Evolutionary conservation across 2,329 filamentous ascomycete genomes (phyloP).

Genomic region (Emmonsia crescens): DNA sequence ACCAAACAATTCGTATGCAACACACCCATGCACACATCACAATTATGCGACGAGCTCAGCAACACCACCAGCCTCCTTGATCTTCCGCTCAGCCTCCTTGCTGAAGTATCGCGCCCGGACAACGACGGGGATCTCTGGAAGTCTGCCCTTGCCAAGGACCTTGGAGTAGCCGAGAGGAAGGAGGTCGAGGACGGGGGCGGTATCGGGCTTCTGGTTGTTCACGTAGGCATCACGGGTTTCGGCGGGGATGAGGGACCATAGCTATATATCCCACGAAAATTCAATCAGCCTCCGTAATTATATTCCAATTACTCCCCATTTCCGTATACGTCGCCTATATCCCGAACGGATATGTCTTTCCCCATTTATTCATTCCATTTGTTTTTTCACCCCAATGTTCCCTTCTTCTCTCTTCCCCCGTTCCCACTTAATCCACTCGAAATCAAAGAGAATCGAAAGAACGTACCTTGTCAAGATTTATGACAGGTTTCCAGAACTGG

Average conservation of each 20-base stretch:
- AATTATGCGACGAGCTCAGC: slow-evolving; percentile 85
- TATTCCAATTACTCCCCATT: neutral
- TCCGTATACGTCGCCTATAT: slow-evolving; percentile 3
- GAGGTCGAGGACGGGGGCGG: slow-evolving; percentile 95
- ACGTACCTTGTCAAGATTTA: slow-evolving; percentile 96
- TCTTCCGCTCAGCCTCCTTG: slow-evolving; percentile 96
- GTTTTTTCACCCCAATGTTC: slow-evolving; percentile 2
- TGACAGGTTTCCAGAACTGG: slow-evolving; percentile 95
- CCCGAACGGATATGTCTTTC: neutral
- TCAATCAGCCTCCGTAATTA: neutral
- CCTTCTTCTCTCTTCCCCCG: neutral
- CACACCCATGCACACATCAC: neutral
- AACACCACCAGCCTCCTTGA: slow-evolving; percentile 93
- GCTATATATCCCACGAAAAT: slow-evolving; percentile 40
- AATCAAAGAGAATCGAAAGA: slow-evolving; percentile 1
- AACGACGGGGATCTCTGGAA: slow-evolving; percentile 86
- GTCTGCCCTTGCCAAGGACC: slow-evolving; percentile 94
- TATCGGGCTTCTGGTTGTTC: slow-evolving; percentile 64
- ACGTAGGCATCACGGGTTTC: slow-evolving; percentile 94
- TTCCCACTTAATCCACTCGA: neutral
- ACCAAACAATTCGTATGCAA: neutral
- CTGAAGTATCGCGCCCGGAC: slow-evolving; percentile 92
- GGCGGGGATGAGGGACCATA: slow-evolving; percentile 86
- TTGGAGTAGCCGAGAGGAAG: slow-evolving; percentile 96
- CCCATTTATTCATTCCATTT: neutral